These are phyloP conservation scores for Pichia sp. DNA, from an alignment of 1,139 yeast genomes.

Conservation along the genomic window DNA sequence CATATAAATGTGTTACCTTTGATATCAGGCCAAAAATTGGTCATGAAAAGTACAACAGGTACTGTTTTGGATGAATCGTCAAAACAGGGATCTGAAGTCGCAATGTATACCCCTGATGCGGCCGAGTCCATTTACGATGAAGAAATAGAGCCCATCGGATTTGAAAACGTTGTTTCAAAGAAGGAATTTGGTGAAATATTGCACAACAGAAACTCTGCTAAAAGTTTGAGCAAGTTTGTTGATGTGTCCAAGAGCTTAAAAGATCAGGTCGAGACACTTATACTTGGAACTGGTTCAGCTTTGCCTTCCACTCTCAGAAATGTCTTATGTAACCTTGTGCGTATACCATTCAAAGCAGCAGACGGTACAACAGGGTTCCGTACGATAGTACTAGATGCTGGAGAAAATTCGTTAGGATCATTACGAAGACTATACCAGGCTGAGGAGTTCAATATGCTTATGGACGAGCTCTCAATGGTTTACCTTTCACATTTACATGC, in stretches of 20 bases:
- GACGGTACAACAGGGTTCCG: conserved; percentile 35
- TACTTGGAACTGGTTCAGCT: conserved; percentile 94
- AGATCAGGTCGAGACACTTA: conserved; percentile 63
- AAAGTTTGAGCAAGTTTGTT: conserved; percentile 8
- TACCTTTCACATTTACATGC: conserved; percentile 92
- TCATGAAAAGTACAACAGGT: conserved; percentile 17
- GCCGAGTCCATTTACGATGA: conserved; percentile 38
- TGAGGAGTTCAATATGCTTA: conserved; percentile 37
- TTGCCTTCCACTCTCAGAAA: conserved; percentile 81
- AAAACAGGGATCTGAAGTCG: conserved; percentile 9
- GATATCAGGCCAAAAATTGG: conserved; percentile 27
- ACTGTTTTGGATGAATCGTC: conserved; percentile 8
- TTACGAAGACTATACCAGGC: conserved; percentile 59
- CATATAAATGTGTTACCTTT: conserved; percentile 25
- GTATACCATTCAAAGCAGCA: conserved; percentile 50
- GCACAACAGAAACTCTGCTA: neutral
- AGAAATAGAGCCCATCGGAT: conserved; percentile 31
- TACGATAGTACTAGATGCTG: conserved; percentile 74
- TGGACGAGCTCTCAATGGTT: conserved; percentile 57
- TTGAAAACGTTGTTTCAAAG: conserved; percentile 12
- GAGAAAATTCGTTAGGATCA: conserved; percentile 85
- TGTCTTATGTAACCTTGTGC: conserved; percentile 71
- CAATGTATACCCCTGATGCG: conserved; percentile 6
- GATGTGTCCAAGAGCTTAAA: conserved; percentile 29
- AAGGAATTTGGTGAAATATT: conserved; percentile 13